Evolutionary conservation across 192 early-diverging fungal species (phyloP).

Genomic region (Allomyces javanicus): DNA sequence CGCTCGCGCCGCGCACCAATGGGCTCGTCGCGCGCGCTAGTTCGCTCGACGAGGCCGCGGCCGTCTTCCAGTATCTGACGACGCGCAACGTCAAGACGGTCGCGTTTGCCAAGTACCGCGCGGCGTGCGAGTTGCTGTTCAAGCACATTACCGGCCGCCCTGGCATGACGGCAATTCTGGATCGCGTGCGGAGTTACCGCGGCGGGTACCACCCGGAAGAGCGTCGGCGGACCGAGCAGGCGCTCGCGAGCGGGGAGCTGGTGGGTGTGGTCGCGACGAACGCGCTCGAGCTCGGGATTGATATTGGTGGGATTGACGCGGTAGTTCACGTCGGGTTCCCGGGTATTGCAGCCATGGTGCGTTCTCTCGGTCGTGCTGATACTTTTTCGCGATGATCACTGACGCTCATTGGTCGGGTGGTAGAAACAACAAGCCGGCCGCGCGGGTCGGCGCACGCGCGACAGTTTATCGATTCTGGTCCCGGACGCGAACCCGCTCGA

Average conservation of each 20-base stretch:
- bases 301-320: slow-evolving; percentile 46
- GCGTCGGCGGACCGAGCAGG: slow-evolving; percentile 44
- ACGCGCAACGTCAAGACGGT: slow-evolving; percentile 18
- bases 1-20: too few species aligned
- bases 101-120: slow-evolving; percentile 32
- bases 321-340: slow-evolving; percentile 61
- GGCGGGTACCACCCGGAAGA: slow-evolving; percentile 52
- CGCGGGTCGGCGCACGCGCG: slow-evolving; percentile 40
- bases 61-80: slow-evolving; percentile 17
- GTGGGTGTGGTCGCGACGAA: slow-evolving; percentile 49
- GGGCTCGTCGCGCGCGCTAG: too few species aligned
- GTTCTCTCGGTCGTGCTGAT: slow-evolving; percentile 1
- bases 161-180: too few species aligned
- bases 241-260: slow-evolving; percentile 43
- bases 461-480: slow-evolving; percentile 41
- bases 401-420: slow-evolving; percentile 19
- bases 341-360: slow-evolving; percentile 15
- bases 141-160: slow-evolving; percentile 11
- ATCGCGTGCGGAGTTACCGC: slow-evolving; percentile 41
- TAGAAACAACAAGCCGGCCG: slow-evolving; percentile 48
- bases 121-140: slow-evolving; percentile 20
- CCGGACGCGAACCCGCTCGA: slow-evolving; percentile 30
- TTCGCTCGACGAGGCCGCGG: slow-evolving; percentile 7
- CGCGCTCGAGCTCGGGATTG: slow-evolving; percentile 65
- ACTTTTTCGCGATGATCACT: not conserved